Evolutionary conservation across 78 protist species (phyloP).

Genomic region (Capsaspora owczarzaki): DNA sequence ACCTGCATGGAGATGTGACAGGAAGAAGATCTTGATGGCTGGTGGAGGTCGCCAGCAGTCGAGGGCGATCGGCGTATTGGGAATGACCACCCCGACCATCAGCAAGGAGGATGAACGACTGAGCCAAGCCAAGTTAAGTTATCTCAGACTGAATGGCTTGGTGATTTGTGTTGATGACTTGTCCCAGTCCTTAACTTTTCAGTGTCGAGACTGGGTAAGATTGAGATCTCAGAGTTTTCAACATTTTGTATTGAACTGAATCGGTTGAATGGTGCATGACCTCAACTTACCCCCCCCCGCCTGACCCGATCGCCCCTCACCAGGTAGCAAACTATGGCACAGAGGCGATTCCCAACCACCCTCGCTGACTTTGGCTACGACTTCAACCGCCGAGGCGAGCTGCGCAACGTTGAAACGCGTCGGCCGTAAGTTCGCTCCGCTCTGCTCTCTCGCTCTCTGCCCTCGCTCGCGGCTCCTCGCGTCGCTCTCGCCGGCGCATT

Average conservation of each 20-base stretch:
- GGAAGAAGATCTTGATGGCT: conserved; percentile 1
- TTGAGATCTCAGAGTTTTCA: too few species aligned
- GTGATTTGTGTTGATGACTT: too few species aligned
- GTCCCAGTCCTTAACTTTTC: too few species aligned
- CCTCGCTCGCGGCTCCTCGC: neutral
- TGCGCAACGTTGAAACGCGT: neutral
- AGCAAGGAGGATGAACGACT: too few species aligned
- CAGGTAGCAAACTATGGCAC: too few species aligned
- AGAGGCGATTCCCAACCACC: neutral
- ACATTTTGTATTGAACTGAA: too few species aligned
- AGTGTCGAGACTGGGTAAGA: too few species aligned
- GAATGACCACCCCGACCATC: neutral
- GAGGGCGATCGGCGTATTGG: neutral
- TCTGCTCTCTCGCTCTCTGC: neutral
- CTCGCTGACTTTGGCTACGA: neutral
- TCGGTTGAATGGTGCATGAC: too few species aligned
- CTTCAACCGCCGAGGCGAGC: neutral
- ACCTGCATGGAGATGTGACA: conserved; percentile 27
- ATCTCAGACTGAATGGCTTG: too few species aligned
- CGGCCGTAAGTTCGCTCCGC: neutral
- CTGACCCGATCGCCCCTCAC: too few species aligned
- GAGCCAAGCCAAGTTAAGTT: too few species aligned
- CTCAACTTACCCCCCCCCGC: too few species aligned
- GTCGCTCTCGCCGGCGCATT: neutral
- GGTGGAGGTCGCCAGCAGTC: neutral